Base-by-base conservation (phyloP, 805 yeast species). In the Wickerhamomyces queroliae region DNA sequence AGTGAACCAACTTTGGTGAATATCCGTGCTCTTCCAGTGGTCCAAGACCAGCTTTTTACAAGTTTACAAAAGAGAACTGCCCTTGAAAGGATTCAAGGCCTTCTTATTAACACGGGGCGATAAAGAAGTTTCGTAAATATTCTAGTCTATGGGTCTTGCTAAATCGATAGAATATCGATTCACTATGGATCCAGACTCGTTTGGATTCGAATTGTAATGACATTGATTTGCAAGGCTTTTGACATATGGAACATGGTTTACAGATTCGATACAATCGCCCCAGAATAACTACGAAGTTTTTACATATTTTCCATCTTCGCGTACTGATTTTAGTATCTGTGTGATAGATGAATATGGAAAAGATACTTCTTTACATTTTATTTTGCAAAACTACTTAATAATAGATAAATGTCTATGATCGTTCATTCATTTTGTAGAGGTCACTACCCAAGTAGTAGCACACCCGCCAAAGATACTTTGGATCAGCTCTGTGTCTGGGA, bases 241-340 rank as follows among this genome's bases (percentile, higher is more conserved):
- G 11, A 10, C 11, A 34, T 12, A 26, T 15, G 13, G 31, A 40
- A 41, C 10, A 44, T 50, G 56, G 44, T 43, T 48, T 34, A 33
- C 33, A 44, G 57, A 55, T 55, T 64, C 72, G 81, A 77, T 76
- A 78, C 83, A 59, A 60, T 64, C 64, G 75, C 72, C 85, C 85
- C 64, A 83, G 64, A 79, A 52, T 55, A 69, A 75, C 55, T 29
- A 54, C 73, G 88, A 70, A 63, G 66, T 57, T 68, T 71, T 69
- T 77, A 83, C 91, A 82, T 82, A 83, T 83, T 83, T 76, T 79
- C 86, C 89, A 78, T 78, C 77, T 75, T 78, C 62, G 58, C 55
- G 54, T 52, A 46, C 51, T 46, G 37, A 39, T 41, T 37, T 46
- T 45, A 37, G 39, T 40, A 42, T 42, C 13, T 37, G 51, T 44